Base-by-base conservation (phyloP, 805 yeast species). In the Cyberlindnera mycetangii region DNA sequence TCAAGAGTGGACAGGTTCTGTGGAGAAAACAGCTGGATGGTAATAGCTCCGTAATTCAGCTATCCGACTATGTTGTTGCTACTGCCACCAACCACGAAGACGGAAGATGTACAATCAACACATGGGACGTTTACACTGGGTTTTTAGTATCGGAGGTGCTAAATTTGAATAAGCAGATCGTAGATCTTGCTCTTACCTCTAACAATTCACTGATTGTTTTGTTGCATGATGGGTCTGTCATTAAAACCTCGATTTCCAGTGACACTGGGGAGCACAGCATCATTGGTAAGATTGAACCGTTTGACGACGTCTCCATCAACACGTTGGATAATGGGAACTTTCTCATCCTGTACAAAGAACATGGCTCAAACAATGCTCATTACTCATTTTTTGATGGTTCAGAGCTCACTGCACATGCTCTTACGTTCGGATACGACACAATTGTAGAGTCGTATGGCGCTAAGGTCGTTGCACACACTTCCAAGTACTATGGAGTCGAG, bases 1-100 rank as follows among this genome's bases (percentile, higher is more conserved):
- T 75, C 1, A 59, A 67, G 37, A 54, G 66, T 5, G 77, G 75
- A 4, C 47, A 53, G 1, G 31, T 64, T 4, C 39, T 59, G 14
- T 65, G 72, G 66, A 64, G 70, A 48, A 51, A 58, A 10, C 54
- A 48, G 11, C 45, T 66, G 14, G 53, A 50, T 17, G 53, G 50
- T 12, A 27, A 35, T 12, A 17, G 39, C 3, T 27, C 42, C 3
- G 43, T 42, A 1, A 32, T 48, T 9, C 16, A 24, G 10, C 22
- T 41, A 4, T 27, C 21, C 9, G 43, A 48, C 7, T 28, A 24
- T 12, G 18, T 45, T 3, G 41, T 48, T 1, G 41, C 49, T 7
- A 55, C 55, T 7, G 67, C 59, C 2, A 52, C 62, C 19, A 56
- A 56, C 37, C 44, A 45, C 30, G 36, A 5, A 8, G 47, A 45